phyloP scores from a whole-genome alignment of 148 eudicot genomes.

The Pouteria glomerata region DNA sequence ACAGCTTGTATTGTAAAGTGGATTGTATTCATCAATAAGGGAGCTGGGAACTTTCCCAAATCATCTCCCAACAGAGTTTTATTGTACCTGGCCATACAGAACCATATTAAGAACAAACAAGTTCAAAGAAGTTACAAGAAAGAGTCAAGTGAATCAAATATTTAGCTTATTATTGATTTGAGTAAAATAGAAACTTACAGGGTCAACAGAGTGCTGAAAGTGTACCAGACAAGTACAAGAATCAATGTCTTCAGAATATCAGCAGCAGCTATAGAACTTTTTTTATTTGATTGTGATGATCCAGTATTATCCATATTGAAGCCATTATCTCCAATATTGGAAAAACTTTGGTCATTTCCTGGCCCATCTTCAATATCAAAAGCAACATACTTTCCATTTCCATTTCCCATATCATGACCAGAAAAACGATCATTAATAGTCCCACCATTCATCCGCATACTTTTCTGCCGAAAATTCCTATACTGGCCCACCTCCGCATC shows the following conservation, averaged over 20 bases:
- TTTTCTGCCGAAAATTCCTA: slow-evolving; percentile 5
- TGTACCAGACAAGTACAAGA: slow-evolving; percentile 81
- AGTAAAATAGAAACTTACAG: slow-evolving; percentile 49
- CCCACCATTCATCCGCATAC: slow-evolving; percentile 28
- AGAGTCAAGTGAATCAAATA: neutral
- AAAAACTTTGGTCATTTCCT: slow-evolving; percentile 10
- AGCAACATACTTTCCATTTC: slow-evolving; percentile 34
- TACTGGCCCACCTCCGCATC: slow-evolving; percentile 4
- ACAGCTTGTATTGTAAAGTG: slow-evolving; percentile 96
- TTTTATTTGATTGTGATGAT: slow-evolving; percentile 1
- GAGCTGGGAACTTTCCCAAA: slow-evolving; percentile 95
- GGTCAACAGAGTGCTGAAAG: slow-evolving; percentile 87
- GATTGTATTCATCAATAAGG: slow-evolving; percentile 89
- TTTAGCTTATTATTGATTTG: neutral
- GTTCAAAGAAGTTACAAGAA: neutral
- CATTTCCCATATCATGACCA: slow-evolving; percentile 14
- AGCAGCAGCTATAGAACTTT: slow-evolving; percentile 41
- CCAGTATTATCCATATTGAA: slow-evolving; percentile 8
- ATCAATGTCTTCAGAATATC: slow-evolving; percentile 81
- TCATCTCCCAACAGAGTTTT: slow-evolving; percentile 85
- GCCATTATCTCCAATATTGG: slow-evolving; percentile 5
- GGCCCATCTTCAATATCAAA: slow-evolving; percentile 54
- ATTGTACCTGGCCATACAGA: slow-evolving; percentile 57
- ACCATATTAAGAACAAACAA: slow-evolving; percentile 10
- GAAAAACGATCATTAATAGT: slow-evolving; percentile 10